Percentiles rank a stretch among this genome's conserved stretches.
Conservation (phyloP, 768 basidiomycete species). For the Strobilomyces dryophilus region DNA sequence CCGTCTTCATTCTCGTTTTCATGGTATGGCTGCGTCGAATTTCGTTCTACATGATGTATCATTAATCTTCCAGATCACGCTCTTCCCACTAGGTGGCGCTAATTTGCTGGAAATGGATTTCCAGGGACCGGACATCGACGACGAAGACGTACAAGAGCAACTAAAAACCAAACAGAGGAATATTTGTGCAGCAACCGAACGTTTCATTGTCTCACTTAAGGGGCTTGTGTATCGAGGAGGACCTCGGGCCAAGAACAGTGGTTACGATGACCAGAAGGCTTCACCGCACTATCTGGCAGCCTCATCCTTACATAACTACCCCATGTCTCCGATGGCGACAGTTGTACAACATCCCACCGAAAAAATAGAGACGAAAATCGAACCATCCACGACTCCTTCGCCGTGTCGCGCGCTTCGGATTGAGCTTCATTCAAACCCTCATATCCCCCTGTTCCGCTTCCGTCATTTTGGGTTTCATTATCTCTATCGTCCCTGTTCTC, state of each 20-base stretch:
- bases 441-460: constrained; percentile 48
- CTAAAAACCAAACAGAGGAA: constrained; percentile 36
- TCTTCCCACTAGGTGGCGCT: constrained; percentile 62
- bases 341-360: constrained; percentile 1
- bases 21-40: constrained; percentile 36
- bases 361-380: not conserved
- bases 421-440: constrained; percentile 34
- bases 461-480: constrained; percentile 51
- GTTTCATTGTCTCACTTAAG: constrained; percentile 2
- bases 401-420: constrained; percentile 7
- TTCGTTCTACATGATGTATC: not conserved
- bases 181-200: constrained; percentile 11
- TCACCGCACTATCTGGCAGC: not conserved
- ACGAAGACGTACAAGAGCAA: constrained; percentile 49
- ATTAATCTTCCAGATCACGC: constrained; percentile 41
- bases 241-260: not conserved
- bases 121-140: constrained; percentile 56
- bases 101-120: constrained; percentile 59
- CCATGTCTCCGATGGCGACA: constrained; percentile 1
- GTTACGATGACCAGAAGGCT: constrained; percentile 11
- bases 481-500: constrained; percentile 52
- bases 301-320: not conserved
- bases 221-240: not conserved
- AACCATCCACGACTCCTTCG: not conserved
- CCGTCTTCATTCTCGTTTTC: constrained; percentile 58